Percentiles rank a stretch among this genome's conserved stretches.
phyloP scores from a whole-genome alignment of 2,329 filamentous ascomycete genomes.

The Aspergillaceae sp. region DNA sequence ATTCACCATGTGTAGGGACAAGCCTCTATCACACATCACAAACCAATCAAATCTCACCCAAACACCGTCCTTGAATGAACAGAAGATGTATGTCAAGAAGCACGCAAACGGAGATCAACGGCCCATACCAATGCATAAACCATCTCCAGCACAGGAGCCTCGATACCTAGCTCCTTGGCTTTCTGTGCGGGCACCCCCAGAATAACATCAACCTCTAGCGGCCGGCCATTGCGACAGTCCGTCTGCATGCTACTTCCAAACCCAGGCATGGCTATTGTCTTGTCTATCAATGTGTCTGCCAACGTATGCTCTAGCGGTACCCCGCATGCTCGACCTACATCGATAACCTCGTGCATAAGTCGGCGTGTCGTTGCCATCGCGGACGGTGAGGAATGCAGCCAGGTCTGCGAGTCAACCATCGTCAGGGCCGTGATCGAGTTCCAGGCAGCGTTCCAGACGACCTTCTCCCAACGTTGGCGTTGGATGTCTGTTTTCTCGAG shows the following conservation, averaged over 20 bases:
- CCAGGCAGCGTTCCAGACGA: conserved; percentile 37
- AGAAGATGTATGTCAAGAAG: neutral
- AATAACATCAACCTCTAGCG: conserved; percentile 42
- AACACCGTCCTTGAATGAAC: neutral
- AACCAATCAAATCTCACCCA: neutral
- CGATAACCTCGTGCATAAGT: conserved; percentile 38
- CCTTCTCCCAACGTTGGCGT: conserved; percentile 33
- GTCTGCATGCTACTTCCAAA: conserved; percentile 41
- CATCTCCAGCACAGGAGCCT: conserved; percentile 33
- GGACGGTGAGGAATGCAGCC: conserved; percentile 34
- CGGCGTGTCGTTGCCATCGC: conserved; percentile 30
- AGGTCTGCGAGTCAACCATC: conserved; percentile 33
- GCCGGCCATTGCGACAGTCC: conserved; percentile 33
- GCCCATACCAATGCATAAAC: conserved; percentile 27
- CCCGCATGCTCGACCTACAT: conserved; percentile 30
- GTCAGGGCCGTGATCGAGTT: conserved; percentile 38
- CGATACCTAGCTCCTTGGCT: conserved; percentile 31
- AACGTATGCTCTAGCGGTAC: conserved; percentile 31
- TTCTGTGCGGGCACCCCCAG: conserved; percentile 35
- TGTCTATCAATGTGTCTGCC: conserved; percentile 30
- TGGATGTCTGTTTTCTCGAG: conserved; percentile 26
- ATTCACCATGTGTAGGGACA: no score
- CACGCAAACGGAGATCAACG: conserved; percentile 14
- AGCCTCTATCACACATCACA: no score
- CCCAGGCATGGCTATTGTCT: conserved; percentile 31